These are phyloP conservation scores for Escallonia rubra DNA, from an alignment of 129 eudicot species.

Conservation along the genomic window DNA sequence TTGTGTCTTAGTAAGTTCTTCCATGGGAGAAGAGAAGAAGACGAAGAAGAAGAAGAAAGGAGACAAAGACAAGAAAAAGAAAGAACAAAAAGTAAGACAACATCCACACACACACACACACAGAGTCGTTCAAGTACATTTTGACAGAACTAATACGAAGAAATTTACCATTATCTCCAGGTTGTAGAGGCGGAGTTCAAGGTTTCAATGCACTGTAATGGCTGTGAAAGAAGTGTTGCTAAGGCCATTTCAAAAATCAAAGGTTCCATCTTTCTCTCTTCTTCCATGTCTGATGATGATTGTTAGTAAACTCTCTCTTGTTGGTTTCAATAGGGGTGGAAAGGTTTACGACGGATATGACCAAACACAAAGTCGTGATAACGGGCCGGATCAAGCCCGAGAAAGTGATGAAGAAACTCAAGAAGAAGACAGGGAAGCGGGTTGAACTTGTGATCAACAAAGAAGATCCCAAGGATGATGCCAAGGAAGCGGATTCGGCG, in stretches of 20 bases:
- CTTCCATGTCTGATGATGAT: not conserved
- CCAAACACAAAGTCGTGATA: constrained; percentile 47
- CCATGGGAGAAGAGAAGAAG: no score
- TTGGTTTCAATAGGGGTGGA: constrained; percentile 61
- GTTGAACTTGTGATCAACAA: constrained; percentile 37
- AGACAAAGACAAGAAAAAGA: no score
- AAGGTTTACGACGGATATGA: constrained; percentile 61
- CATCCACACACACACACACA: no score
- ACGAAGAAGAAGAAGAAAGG: no score
- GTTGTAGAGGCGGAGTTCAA: constrained; percentile 50
- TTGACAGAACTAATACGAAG: no score
- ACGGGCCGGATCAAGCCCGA: constrained; percentile 52
- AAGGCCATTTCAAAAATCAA: constrained; percentile 70
- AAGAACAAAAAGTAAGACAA: no score
- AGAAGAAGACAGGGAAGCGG: constrained; percentile 66
- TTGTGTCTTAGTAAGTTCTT: no score
- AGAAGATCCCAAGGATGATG: constrained; percentile 1
- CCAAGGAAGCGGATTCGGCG: constrained; percentile 14
- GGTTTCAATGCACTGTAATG: constrained; percentile 72
- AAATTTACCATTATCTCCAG: constrained; percentile 13
- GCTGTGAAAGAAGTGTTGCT: constrained; percentile 73
- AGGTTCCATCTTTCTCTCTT: constrained; percentile 35
- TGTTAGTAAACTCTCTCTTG: not conserved
- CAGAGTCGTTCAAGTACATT: no score
- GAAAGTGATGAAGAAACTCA: constrained; percentile 66